phyloP scores from a whole-genome alignment of 495 filamentous ascomycete species.

The Diplogelasinospora grovesii region DNA sequence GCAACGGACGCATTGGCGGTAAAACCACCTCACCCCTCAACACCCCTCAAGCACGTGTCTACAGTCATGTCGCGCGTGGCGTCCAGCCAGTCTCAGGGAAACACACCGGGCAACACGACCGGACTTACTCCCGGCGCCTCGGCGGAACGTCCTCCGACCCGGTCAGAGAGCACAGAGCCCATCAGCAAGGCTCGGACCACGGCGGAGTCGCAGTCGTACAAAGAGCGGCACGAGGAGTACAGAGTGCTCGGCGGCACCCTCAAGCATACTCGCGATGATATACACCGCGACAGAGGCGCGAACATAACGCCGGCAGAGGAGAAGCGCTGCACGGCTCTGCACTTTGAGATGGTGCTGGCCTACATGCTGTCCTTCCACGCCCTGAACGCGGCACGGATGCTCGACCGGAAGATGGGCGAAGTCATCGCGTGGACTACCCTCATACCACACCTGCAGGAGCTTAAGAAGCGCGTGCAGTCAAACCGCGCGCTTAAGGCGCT shows the following conservation, averaged over 20 bases:
- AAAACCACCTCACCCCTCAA: slow-evolving; percentile 26
- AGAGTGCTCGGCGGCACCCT: slow-evolving; percentile 30
- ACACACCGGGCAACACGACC: slow-evolving; percentile 33
- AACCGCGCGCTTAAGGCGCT: slow-evolving; percentile 24
- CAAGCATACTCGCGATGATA: slow-evolving; percentile 40
- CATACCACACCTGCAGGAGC: slow-evolving; percentile 27
- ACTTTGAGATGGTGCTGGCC: slow-evolving; percentile 35
- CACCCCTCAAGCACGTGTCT: slow-evolving; percentile 36
- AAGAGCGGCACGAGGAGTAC: slow-evolving; percentile 20
- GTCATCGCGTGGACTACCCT: slow-evolving; percentile 20
- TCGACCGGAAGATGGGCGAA: slow-evolving; percentile 19
- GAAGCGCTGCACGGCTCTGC: slow-evolving; percentile 22
- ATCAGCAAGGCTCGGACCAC: slow-evolving; percentile 7
- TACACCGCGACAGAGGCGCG: slow-evolving; percentile 17
- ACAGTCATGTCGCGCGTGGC: slow-evolving; percentile 41
- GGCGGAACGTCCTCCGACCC: slow-evolving; percentile 31
- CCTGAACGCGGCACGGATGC: slow-evolving; percentile 18
- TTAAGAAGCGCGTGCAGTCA: slow-evolving; percentile 15
- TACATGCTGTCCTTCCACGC: slow-evolving; percentile 36
- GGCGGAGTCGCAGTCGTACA: slow-evolving; percentile 18
- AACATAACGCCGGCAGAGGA: slow-evolving; percentile 17
- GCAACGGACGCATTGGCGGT: slow-evolving; percentile 18
- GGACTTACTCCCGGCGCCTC: slow-evolving; percentile 32
- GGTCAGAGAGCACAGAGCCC: slow-evolving; percentile 19
- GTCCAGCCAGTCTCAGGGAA: slow-evolving; percentile 38